phyloP scores from a whole-genome alignment of 495 filamentous ascomycete genomes.

The Penicillium pancosmium region DNA sequence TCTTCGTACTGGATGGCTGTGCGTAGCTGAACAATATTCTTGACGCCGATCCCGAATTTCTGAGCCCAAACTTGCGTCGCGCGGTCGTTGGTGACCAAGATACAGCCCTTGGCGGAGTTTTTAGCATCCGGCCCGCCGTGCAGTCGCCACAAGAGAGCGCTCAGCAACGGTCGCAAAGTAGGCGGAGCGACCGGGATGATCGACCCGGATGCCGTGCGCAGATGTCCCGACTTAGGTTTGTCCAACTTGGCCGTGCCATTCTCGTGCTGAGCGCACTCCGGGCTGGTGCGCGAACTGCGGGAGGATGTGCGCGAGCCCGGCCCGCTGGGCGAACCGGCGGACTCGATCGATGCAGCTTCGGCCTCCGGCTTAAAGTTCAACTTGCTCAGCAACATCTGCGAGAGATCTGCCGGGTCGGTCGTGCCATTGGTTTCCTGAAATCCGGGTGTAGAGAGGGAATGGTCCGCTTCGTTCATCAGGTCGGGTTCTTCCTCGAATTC shows the following conservation, averaged over 20 bases:
- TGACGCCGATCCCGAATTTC: constrained; percentile 61
- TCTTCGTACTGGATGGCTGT: constrained; percentile 62
- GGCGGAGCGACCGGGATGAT: constrained; percentile 43
- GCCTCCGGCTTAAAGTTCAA: constrained; percentile 54
- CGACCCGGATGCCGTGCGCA: constrained; percentile 40
- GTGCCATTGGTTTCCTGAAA: constrained; percentile 17
- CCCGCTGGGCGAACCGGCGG: constrained; percentile 49
- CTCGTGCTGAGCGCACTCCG: constrained; percentile 45
- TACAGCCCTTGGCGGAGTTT: constrained; percentile 46
- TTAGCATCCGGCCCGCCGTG: constrained; percentile 49
- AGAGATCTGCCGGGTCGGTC: constrained; percentile 40
- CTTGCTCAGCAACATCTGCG: constrained; percentile 55
- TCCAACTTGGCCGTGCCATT: constrained; percentile 29
- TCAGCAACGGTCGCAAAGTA: constrained; percentile 60
- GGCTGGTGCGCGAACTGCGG: constrained; percentile 52
- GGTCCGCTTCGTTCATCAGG: constrained; percentile 21
- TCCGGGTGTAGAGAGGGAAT: constrained; percentile 21
- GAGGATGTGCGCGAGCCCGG: constrained; percentile 51
- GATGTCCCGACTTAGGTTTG: constrained; percentile 33
- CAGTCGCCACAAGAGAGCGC: constrained; percentile 62
- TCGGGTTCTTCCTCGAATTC: constrained; percentile 53
- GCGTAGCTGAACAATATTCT: constrained; percentile 61
- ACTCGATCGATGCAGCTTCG: constrained; percentile 52
- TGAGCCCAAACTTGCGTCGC: constrained; percentile 58
- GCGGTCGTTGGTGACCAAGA: constrained; percentile 63